Conservation (phyloP, 2,329 filamentous ascomycete genomes). For the Pseudogymnoascus sp. region DNA sequence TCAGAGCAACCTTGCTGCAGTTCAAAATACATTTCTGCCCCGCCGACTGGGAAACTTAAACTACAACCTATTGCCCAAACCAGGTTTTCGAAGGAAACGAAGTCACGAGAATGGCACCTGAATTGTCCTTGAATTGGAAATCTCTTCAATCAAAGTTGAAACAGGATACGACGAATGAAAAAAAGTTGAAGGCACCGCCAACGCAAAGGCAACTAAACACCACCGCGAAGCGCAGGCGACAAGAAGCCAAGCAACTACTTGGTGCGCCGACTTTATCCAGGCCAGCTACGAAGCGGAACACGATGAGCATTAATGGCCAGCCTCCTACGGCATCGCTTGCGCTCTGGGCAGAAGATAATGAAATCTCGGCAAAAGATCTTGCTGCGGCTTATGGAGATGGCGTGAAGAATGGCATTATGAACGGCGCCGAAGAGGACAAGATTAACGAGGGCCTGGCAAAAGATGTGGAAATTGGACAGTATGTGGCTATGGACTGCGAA, state of each 20-base stretch:
- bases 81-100: neutral
- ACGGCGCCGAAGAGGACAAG: conserved; percentile 37
- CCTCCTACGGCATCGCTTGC: conserved; percentile 45
- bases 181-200: conserved; percentile 27
- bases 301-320: conserved; percentile 46
- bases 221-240: conserved; percentile 27
- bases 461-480: conserved; percentile 71
- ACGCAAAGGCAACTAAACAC: conserved; percentile 24
- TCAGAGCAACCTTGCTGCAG: neutral
- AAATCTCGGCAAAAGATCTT: conserved; percentile 51
- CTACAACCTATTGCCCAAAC: neutral
- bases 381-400: conserved; percentile 54
- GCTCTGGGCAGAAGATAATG: conserved; percentile 53
- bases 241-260: conserved; percentile 20
- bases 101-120: conserved; percentile 23
- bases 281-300: conserved; percentile 12
- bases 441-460: conserved; percentile 57
- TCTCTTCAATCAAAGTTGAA: conserved; percentile 56
- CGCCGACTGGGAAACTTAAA: neutral
- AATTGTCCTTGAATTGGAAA: conserved; percentile 68
- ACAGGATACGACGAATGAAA: conserved; percentile 32
- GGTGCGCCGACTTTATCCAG: neutral
- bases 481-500: conserved; percentile 89
- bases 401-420: conserved; percentile 40
- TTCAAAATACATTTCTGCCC: neutral